Evolutionary conservation across 202 grass and related monocot species (phyloP), one percentile per base, ranked within the genome.

Genomic region (Schoenoplectus tabernaemontani): DNA sequence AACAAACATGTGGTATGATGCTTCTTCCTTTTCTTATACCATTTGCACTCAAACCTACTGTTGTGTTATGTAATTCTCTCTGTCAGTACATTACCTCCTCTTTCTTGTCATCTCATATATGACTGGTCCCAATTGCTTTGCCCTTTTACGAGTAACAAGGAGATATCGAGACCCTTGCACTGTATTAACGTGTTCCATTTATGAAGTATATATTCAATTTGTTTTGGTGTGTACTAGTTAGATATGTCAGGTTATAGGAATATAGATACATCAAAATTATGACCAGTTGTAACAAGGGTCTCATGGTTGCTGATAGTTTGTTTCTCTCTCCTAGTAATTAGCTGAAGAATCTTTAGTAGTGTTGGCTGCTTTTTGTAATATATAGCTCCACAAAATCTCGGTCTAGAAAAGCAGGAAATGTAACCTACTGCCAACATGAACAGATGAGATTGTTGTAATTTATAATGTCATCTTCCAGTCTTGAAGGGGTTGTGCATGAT

Each of bases 1-100:
- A 95, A 93, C 76, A 89, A 81, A 16, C 72, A 95, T 64, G 85
- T 93, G 91, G 96, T 99, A 95, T 37, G 86, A 20, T 54, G 59
- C 59, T 23, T 44, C n/a, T 58, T 78, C n/a, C 24, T 48, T 59
- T 70, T 20, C 5, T 71, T 65, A 64, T 50, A 66, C 66, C 32
- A 10, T 76, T 62, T 59, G 19, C 7, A 28, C 22, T 71, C 33
- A 22, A 33, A 10, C 12, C 4, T 32, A 73, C 57, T 28, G 22
- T 51, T 13, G 23, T 28, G 30, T n/a, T 13, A n/a, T 32, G n/a
- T 51, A 33, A 44, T 67, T 67, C 37, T 4, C 2, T 67, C 17
- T 19, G 36, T 37, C 33, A 8, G 44, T 51, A 33, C 13, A n/a
- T n/a, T 4, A 17, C 1, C 12, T 48, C 23, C 23, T 65, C 33